These are phyloP conservation scores for Antitrichia curtipendula DNA, from an alignment of 225 moss, liverwort and hornwort genomes.

Conservation along the genomic window DNA sequence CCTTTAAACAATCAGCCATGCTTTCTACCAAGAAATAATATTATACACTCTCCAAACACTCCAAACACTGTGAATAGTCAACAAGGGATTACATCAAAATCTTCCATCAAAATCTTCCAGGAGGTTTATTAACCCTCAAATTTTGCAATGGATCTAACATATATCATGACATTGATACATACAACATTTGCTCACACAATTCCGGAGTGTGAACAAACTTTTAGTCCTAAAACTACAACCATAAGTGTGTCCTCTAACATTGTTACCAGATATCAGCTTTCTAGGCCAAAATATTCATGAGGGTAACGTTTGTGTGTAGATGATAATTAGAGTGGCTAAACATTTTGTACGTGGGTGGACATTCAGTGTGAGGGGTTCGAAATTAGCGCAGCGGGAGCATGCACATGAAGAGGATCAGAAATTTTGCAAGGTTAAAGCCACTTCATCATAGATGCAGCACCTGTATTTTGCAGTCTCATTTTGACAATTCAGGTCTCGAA, in stretches of 20 bases:
- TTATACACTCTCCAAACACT: background rate
- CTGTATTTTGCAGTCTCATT: background rate
- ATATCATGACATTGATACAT: background rate
- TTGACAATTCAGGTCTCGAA: background rate
- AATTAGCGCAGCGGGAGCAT: background rate
- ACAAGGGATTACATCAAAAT: no score
- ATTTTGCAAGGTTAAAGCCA: background rate
- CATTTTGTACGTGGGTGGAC: no score
- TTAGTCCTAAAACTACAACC: no score
- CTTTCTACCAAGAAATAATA: background rate
- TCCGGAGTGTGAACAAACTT: no score
- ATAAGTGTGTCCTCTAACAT: background rate
- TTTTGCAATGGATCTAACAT: background rate
- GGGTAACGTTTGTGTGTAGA: no score
- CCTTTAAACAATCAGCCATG: no score
- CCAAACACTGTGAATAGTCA: no score
- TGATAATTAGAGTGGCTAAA: background rate
- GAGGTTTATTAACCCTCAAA: background rate
- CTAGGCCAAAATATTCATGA: background rate
- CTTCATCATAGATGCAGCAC: background rate
- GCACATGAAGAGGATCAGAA: background rate
- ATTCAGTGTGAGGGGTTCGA: background rate
- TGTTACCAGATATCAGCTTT: no score
- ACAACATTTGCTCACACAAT: background rate
- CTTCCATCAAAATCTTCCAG: no score